Percentiles rank a stretch among this genome's conserved stretches.
Evolutionary conservation across 257 asterid species (phyloP).

Genomic region (Eustoma russellianum): DNA sequence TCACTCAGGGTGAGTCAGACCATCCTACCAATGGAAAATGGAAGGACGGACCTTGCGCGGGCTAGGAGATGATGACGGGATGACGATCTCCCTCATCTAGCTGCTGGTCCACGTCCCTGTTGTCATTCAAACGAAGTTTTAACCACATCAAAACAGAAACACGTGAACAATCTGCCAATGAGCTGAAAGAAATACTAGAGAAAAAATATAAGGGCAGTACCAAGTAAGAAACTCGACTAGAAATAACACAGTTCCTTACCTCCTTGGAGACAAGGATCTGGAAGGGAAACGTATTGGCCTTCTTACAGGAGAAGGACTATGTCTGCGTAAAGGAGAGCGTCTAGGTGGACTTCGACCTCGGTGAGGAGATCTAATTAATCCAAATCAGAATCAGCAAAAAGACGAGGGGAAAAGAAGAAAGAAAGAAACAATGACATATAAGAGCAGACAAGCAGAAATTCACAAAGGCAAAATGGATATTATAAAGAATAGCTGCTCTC

Average conservation of each 20-base stretch:
- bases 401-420: background rate
- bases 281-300: slow-evolving; percentile 89
- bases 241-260: slow-evolving; percentile 30
- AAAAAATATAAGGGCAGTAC: slow-evolving; percentile 7
- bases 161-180: background rate
- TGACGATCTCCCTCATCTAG: slow-evolving; percentile 37
- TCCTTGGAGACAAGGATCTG: slow-evolving; percentile 72
- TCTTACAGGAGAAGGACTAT: slow-evolving; percentile 84
- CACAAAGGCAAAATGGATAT: too few species aligned
- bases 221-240: background rate
- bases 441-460: background rate
- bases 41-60: slow-evolving; percentile 28
- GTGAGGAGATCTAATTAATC: slow-evolving; percentile 56
- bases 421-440: too few species aligned
- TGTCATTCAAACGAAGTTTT: background rate
- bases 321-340: slow-evolving; percentile 84
- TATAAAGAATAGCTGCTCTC: too few species aligned
- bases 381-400: slow-evolving; percentile 6
- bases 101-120: slow-evolving; percentile 32
- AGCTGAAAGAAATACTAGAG: background rate
- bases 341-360: slow-evolving; percentile 83
- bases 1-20: background rate
- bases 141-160: background rate
- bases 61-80: slow-evolving; percentile 38
- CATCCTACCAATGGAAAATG: background rate